Evolutionary conservation across 1,284 basidiomycete species (phyloP), one percentile per base, ranked within the genome.

Genomic region (Rhodotorula sp.): DNA sequence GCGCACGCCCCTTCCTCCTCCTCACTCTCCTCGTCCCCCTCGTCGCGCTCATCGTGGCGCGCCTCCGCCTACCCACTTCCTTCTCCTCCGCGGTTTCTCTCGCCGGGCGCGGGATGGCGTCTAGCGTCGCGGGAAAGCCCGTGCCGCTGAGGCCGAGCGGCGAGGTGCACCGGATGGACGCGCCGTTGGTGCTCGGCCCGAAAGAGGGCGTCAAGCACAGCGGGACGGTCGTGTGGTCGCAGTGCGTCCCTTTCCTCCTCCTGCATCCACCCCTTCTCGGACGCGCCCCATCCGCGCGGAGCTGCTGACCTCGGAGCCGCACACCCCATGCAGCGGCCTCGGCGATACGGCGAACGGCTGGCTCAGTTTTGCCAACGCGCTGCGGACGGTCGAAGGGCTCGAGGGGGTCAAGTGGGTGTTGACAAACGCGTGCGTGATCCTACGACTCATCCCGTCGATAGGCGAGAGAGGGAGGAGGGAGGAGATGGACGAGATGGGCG

Each of bases 221-320:
- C 5, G 91, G 91, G 10, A 94, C 91, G 3, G 88, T 95, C 74
- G 90, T 96, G 78, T 92, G 95, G 81, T 83, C 92, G 55, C 94
- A 96, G 85, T 91, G 32, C 50, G 53, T 50, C 50, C 46, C 53
- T 48, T 34, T 65, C 29, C 41, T 34, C 36, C 34, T 54, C 39
- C 17, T 19, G 10, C 21, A 41, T 19, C 57, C 22, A 1, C 46
- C 32, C 9, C 22, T 3, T 15, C 3, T 9, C n/a, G 1, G 15
- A 19, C 5, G 15, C n/a, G 29, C 21, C 46, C 46, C 46, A 21
- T 19, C 21, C 46, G 21, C 46, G 9, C 41, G 9, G 41, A 44
- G 10, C 10, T 9, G 9, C 41, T 44, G 41, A 19, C n/a, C n/a
- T 10, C 41, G 41, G 19, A 9, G 19, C 41, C 10, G 41, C 41